phyloP scores from a whole-genome alignment of 352 stramenopile species.

The Pythium aphanidermatum region DNA sequence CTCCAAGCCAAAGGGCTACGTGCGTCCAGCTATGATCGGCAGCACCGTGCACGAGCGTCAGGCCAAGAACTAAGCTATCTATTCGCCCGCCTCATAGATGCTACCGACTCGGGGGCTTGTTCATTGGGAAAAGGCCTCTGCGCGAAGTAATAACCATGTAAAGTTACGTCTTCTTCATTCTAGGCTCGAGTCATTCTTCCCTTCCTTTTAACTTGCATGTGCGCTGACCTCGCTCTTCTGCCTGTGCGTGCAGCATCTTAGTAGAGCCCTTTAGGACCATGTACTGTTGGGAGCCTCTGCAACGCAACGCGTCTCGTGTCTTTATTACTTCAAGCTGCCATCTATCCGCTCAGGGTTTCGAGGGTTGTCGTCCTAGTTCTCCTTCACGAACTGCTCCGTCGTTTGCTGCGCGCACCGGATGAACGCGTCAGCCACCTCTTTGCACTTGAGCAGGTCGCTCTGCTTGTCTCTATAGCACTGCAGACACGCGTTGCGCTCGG shows the following conservation, averaged over 20 bases:
- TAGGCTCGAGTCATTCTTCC: background rate
- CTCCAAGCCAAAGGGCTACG: slow-evolving; percentile 77
- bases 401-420: slow-evolving; percentile 72
- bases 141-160: slow-evolving; percentile 7
- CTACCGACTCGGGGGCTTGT: slow-evolving; percentile 6
- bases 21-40: slow-evolving; percentile 81
- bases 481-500: slow-evolving; percentile 72
- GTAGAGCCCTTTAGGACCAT: no score
- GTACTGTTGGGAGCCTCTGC: no score
- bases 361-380: slow-evolving; percentile 25
- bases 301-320: background rate
- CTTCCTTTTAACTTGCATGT: no score
- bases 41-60: slow-evolving; percentile 29
- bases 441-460: slow-evolving; percentile 75
- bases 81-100: slow-evolving; percentile 1
- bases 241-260: no score
- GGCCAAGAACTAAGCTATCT: slow-evolving; percentile 19
- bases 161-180: slow-evolving; percentile 15
- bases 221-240: no score
- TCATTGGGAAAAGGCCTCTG: slow-evolving; percentile 15
- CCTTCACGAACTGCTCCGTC: slow-evolving; percentile 75
- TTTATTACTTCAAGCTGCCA: background rate
- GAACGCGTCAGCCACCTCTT: slow-evolving; percentile 83
- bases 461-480: slow-evolving; percentile 85
- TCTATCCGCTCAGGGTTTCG: background rate